Evolutionary conservation across 495 filamentous ascomycete genomes (phyloP), one percentile per base, ranked within the genome.

Genomic region (Diplogelasinospora grovesii): DNA sequence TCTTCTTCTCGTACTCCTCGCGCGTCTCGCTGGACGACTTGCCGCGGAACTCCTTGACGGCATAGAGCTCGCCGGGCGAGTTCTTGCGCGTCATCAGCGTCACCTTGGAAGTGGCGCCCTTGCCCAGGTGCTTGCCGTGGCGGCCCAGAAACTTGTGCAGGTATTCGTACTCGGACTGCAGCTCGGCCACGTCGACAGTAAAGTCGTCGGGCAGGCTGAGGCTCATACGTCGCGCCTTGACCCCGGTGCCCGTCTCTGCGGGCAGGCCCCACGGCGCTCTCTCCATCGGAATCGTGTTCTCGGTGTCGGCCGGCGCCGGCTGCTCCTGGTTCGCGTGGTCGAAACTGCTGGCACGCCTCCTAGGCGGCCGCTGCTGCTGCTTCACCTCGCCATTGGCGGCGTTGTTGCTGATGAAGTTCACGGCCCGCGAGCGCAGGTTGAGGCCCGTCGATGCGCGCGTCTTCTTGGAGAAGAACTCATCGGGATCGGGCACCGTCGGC

Each of bases 11-110:
- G 60, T 88, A 88, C 19, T 86, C 81, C 15, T 74, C 69, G 27
- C 67, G 54, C 4, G 68, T 73, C 56, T 90, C 83, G 29, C 63
- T 65, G 20, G 69, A 69, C 36, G 71, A 69, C 49, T 77, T 83
- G 29, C 68, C 57, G 3, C 84, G 78, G 49, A 90, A 87, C 50
- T 87, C 81, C 55, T 90, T 90, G 30, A 87, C 82, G 3, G 85
- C 85, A 45, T 78, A 84, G 4, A 84, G 46, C 43, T 81, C 75
- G 29, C 66, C 64, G 24, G 69, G 60, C 21, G 43, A 57, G 16
- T 69, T 68, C 33, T 77, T 73, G 31, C 74, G 71, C 31, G 65
- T 62, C 79, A 88, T 86, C 25, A 85, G 63, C 30, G 72, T 81
- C 11, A 89, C 83, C 22, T 78, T 76, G 26, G 82, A 81, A 3